These are phyloP conservation scores for Fusarium circinatum DNA, from an alignment of 2,329 filamentous ascomycete genomes.

Conservation along the genomic window DNA sequence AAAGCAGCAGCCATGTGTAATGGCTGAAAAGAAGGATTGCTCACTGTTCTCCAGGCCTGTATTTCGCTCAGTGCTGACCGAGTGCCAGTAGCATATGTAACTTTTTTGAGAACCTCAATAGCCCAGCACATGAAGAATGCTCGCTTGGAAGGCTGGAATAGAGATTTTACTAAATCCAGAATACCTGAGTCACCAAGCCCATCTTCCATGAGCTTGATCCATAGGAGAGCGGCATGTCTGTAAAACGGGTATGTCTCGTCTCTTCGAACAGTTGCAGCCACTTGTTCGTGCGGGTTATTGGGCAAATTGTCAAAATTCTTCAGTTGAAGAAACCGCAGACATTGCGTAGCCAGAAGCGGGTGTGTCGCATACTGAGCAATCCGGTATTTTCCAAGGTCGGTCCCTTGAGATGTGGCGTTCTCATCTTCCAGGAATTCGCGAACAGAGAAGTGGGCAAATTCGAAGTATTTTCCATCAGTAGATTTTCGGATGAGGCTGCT, in stretches of 20 bases:
- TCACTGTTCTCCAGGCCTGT: not conserved
- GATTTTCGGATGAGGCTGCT: slow-evolving; percentile 21
- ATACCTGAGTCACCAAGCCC: not conserved
- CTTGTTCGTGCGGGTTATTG: rapidly evolving
- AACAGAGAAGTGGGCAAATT: slow-evolving; percentile 32
- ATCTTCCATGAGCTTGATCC: not conserved
- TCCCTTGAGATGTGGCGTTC: not conserved
- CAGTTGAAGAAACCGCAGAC: slow-evolving; percentile 14
- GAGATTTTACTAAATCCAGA: not conserved
- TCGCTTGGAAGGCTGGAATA: not conserved
- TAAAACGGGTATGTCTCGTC: slow-evolving; percentile 2
- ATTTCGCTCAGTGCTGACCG: too few relatives aligned
- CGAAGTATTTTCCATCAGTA: not conserved
- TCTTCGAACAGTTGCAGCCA: not conserved
- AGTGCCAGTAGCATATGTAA: not conserved
- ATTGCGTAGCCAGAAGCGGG: not conserved
- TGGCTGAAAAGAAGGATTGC: not conserved
- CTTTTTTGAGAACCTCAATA: not conserved
- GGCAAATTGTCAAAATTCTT: not conserved
- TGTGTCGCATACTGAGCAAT: rapidly evolving
- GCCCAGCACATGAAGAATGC: not conserved
- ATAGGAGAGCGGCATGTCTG: not conserved
- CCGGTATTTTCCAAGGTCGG: not conserved
- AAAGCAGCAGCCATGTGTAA: slow-evolving; percentile 20
- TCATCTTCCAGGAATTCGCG: slow-evolving; percentile 16